These are phyloP conservation scores for Saturnispora sekii DNA, from an alignment of 805 yeast species.

Conservation along the genomic window DNA sequence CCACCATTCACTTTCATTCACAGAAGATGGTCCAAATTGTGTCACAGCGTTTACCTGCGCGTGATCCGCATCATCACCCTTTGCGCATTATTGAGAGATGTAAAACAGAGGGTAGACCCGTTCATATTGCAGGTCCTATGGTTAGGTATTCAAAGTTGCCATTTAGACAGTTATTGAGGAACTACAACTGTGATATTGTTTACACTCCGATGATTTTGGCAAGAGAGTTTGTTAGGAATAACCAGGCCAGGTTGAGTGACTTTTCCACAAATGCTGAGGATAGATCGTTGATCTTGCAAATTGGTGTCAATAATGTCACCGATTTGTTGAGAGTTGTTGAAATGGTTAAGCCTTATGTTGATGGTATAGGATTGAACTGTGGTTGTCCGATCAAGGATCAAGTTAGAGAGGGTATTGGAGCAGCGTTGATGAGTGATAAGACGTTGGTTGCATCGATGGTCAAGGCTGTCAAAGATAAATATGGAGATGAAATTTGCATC, in stretches of 20 bases:
- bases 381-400: slow-evolving; percentile 97
- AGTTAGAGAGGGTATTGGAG: slow-evolving; percentile 92
- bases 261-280: slow-evolving; percentile 72
- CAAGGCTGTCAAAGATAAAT: slow-evolving; percentile 63
- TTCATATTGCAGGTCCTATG: slow-evolving; percentile 85
- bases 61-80: slow-evolving; percentile 43
- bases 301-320: slow-evolving; percentile 77
- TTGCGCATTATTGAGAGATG: slow-evolving; percentile 40
- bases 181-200: slow-evolving; percentile 69
- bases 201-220: slow-evolving; percentile 97
- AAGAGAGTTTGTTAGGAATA: slow-evolving; percentile 83
- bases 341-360: slow-evolving; percentile 84
- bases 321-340: slow-evolving; percentile 78
- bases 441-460: slow-evolving; percentile 81
- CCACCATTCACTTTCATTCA: not conserved
- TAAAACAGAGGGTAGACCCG: slow-evolving; percentile 41
- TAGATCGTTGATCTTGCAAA: slow-evolving; percentile 72
- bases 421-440: slow-evolving; percentile 82
- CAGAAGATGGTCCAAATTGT: not conserved
- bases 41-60: slow-evolving; percentile 7
- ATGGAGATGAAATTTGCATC: slow-evolving; percentile 61
- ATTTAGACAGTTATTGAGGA: slow-evolving; percentile 70
- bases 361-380: slow-evolving; percentile 91
- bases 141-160: slow-evolving; percentile 93
- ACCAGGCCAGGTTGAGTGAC: slow-evolving; percentile 71